Base-by-base conservation (phyloP, 192 early-diverging fungal species). In the Dissophora globulifera region DNA sequence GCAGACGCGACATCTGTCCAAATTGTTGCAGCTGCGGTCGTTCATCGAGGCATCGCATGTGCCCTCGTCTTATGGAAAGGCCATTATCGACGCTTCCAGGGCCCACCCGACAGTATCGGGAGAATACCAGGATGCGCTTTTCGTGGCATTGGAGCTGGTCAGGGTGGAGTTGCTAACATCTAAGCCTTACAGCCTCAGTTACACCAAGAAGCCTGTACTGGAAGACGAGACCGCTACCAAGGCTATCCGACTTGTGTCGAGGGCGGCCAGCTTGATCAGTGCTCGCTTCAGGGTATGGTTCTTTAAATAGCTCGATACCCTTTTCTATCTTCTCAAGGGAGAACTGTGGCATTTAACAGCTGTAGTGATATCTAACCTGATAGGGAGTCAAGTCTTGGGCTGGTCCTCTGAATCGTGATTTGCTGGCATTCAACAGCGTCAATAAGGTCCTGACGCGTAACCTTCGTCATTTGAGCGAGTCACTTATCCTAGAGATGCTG, bases 351-450 rank as follows among this genome's bases (percentile, higher is more conserved):
- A 13, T 38, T 13, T 38, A 38, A 38, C 35, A 38, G 6, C 6
- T 38, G 35, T 38, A 9, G 13, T 13, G 35, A 38, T 38, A 38
- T 13, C 35, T 9, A 30, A 27, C 33, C 26, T 17, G n/a, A 27
- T 67, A 87, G 83, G 83, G 81, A 2, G 50, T 50, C 30, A 62
- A 65, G 30, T 50, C 71, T 25, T 88, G 85, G 85, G 66, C 81
- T 58, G 92, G 83, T 12, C 84, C 86, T 7, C 80, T 89, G 50
- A 89, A 79, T 78, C 84, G 91, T 30, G 92, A 94, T 52, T 60
- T 93, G 38, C 79, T 94, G 29, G 88, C 84, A 15, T 93, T 93
- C 79, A 87, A 85, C 78, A 91, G 91, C 69, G 83, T 90, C 49
- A 86, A 81, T n/a, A 87, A 88, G 56, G 72, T 83, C 0, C 49